Base-by-base conservation (phyloP, 331 rosid species). In the Quercus phellos region DNA sequence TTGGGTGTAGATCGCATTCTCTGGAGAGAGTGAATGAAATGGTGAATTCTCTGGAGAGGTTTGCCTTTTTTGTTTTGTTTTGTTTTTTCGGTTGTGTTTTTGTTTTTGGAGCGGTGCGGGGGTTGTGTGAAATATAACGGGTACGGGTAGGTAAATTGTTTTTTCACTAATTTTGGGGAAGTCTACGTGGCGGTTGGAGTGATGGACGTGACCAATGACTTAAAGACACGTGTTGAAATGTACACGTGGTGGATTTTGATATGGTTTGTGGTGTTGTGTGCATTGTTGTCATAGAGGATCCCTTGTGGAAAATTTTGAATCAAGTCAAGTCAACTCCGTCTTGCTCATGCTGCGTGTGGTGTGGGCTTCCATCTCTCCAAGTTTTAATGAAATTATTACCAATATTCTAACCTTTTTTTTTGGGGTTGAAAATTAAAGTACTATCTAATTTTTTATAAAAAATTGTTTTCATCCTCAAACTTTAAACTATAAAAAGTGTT, bases 1-100 rank as follows among this genome's bases (percentile, higher is more conserved):
- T 55, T 29, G 67, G 74, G 51, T 4, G 80, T 83, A 80, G 89
- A 86, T 89, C 90, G 90, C 90, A 89, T 89, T 84, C 86, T 72
- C 83, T 80, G 32, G 78, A 77, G 54, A 8, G 46, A 38, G 46
- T 8, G 46, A 38, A 8, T 38, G 46, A 38, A 38, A 38, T 8
- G 3, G 46, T 8, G 12, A 38, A 22, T 22, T 22, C 24, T 22
- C 24, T 22, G 38, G 4, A 56, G 64, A 68, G 54, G 55, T 32
- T 78, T 67, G 5, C 14, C 18, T 4, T 34, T 6, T 50, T 84
- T 80, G 77, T 6, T 30, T 30, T 4, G 35, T 6, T 38, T 38
- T 35, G 43, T 35, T 35, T 35, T 46, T 46, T 46, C 16, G 53
- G 53, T 46, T 38, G 46, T 12, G 2, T 46, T 10, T 12, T 46